A percentile compares a stretch with the other conserved stretches of the same genome.
These are phyloP conservation scores for Tolypocladium amazonense DNA, from an alignment of 2,329 filamentous ascomycete genomes.

Conservation along the genomic window DNA sequence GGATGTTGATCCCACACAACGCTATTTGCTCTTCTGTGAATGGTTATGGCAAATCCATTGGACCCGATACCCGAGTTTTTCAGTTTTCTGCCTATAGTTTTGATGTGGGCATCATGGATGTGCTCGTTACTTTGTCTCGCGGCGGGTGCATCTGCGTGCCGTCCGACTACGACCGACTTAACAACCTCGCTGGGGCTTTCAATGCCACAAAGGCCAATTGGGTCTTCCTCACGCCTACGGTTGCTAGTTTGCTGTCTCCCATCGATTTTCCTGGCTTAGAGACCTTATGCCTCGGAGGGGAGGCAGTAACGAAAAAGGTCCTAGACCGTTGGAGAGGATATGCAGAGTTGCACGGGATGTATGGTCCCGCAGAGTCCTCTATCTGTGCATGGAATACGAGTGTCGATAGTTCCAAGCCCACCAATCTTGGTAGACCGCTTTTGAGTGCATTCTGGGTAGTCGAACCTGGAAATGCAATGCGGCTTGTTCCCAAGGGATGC, in stretches of 20 bases:
- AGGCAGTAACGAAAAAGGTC: background rate
- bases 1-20: background rate
- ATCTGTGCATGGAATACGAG: background rate
- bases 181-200: slow-evolving; percentile 6
- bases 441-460: background rate
- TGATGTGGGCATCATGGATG: slow-evolving; percentile 7
- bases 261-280: background rate
- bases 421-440: background rate
- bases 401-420: background rate
- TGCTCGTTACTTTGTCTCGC: slow-evolving; percentile 5
- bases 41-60: background rate
- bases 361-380: background rate
- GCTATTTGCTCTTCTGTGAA: slow-evolving; percentile 3
- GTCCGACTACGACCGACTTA: slow-evolving; percentile 4
- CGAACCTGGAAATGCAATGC: background rate
- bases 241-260: slow-evolving; percentile 3
- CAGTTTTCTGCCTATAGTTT: slow-evolving; percentile 11
- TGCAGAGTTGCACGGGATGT: background rate
- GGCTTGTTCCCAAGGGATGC: background rate
- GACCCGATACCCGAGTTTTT: slow-evolving; percentile 4
- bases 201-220: background rate
- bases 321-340: background rate
- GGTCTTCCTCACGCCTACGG: slow-evolving; percentile 3
- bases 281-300: slow-evolving; percentile 1
- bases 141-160: slow-evolving; percentile 9